phyloP scores from a whole-genome alignment of 768 basidiomycete species.

The Lepiota venenata region DNA sequence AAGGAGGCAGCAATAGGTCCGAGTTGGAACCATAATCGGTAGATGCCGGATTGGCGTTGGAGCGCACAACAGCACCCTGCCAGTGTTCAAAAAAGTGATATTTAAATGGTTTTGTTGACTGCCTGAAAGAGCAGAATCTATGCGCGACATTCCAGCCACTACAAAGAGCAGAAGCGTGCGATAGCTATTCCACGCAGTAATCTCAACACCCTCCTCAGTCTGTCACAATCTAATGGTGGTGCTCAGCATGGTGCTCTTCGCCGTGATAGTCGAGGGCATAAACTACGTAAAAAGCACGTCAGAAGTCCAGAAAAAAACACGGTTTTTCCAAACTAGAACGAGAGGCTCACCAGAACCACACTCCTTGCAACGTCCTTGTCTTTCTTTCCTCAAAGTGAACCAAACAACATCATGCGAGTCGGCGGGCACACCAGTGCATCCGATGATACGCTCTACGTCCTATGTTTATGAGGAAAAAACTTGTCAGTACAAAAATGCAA shows the following conservation, averaged over 20 bases:
- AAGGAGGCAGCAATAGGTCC: too few species aligned
- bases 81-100: not conserved
- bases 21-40: too few species aligned
- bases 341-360: conserved; percentile 81
- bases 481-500: conserved; percentile 1
- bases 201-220: not conserved
- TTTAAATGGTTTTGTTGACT: not conserved
- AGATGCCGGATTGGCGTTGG: not conserved
- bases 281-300: conserved; percentile 35
- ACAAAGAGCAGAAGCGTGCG: not conserved
- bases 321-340: not conserved
- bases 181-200: not conserved
- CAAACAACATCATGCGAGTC: conserved; percentile 95
- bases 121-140: not conserved
- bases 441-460: conserved; percentile 83
- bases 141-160: not conserved
- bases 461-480: conserved; percentile 25
- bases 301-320: not conserved
- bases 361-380: conserved; percentile 81
- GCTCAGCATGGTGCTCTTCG: conserved; percentile 43
- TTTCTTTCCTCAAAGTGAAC: conserved; percentile 66
- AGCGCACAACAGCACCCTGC: not conserved
- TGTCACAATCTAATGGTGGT: conserved; percentile 35
- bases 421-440: conserved; percentile 92
- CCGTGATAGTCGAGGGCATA: conserved; percentile 76